Conservation (phyloP, 805 yeast genomes). For the Peterozyma xylosa region DNA sequence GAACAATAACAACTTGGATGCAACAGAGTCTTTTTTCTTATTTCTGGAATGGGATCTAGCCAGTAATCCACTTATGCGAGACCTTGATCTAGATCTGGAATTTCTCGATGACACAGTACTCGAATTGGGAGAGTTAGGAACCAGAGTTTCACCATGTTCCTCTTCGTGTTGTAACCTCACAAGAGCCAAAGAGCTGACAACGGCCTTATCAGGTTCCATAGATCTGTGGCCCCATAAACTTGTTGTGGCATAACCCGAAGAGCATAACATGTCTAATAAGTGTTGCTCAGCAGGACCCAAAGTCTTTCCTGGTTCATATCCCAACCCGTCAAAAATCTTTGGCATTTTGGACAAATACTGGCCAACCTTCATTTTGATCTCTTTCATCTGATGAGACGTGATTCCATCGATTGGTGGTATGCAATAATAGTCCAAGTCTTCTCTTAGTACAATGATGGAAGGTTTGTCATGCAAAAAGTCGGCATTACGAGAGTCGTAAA, state of each 20-base stretch:
- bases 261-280: slow-evolving; percentile 86
- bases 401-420: slow-evolving; percentile 66
- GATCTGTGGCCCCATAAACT: slow-evolving; percentile 86
- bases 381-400: slow-evolving; percentile 50
- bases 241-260: slow-evolving; percentile 66
- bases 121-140: slow-evolving; percentile 9
- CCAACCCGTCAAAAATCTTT: slow-evolving; percentile 75
- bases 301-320: slow-evolving; percentile 43
- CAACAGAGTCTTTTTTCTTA: slow-evolving; percentile 28
- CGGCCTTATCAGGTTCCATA: slow-evolving; percentile 82
- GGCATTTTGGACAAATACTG: slow-evolving; percentile 47
- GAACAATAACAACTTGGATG: slow-evolving; percentile 67
- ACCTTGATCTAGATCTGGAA: slow-evolving; percentile 33
- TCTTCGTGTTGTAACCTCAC: slow-evolving; percentile 42
- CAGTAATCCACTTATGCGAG: slow-evolving; percentile 57
- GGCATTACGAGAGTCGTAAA: slow-evolving; percentile 31
- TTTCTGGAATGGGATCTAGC: slow-evolving; percentile 49
- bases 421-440: slow-evolving; percentile 90
- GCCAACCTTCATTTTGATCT: slow-evolving; percentile 70
- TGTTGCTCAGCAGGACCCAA: slow-evolving; percentile 92
- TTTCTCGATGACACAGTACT: slow-evolving; percentile 19
- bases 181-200: slow-evolving; percentile 75
- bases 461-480: slow-evolving; percentile 75
- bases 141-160: slow-evolving; percentile 9
- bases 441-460: slow-evolving; percentile 84